Base-by-base conservation (phyloP, 106 monocot species). In the Platanthera zijinensis region DNA sequence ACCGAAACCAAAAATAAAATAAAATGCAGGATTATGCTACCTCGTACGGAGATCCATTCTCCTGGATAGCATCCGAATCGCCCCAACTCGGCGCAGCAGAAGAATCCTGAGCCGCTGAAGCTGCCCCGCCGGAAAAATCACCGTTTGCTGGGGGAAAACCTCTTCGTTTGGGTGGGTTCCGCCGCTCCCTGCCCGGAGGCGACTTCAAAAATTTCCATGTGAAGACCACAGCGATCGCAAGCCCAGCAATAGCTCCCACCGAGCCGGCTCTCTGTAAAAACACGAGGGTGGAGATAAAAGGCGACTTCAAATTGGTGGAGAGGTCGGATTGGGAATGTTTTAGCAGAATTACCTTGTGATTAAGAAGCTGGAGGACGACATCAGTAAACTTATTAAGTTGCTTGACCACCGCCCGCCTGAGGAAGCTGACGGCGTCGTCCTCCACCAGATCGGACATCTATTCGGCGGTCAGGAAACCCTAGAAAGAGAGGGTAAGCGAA, bases 201-300 rank as follows among this genome's bases (percentile, higher is more conserved):
- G 89, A 71, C 48, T 74, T 76, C 76, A 92, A 52, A 51, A 89
- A 84, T 79, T 83, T 92, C 92, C 92, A 92, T 3, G 88, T 85
- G 81, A 92, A 92, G 14, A 89, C 83, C 39, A 92, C 84, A 0
- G 92, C 89, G 77, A 92, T 83, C 3, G 92, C 92, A 74, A 92
- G 84, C 5, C 92, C 92, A 47, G 92, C 92, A 74, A 89, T 61
- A 13, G 92, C 89, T 39, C 89, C 92, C 21, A 92, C 54, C 48
- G 92, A 92, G 0, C 92, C 86, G 9, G 86, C 92, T 49, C 70
- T 78, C 91, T 91, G 72, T 14, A 17, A 39, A 17, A 3, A 15
- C 6, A 11, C 17, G 53, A 4, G 39, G 15, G 17, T 14, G 57
- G 45, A 28, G 2, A 15, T 57, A 17, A 75, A 14, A 15, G 28